Conservation (phyloP, 2,329 filamentous ascomycete genomes). For the Graphiopsis chlorocephala region DNA sequence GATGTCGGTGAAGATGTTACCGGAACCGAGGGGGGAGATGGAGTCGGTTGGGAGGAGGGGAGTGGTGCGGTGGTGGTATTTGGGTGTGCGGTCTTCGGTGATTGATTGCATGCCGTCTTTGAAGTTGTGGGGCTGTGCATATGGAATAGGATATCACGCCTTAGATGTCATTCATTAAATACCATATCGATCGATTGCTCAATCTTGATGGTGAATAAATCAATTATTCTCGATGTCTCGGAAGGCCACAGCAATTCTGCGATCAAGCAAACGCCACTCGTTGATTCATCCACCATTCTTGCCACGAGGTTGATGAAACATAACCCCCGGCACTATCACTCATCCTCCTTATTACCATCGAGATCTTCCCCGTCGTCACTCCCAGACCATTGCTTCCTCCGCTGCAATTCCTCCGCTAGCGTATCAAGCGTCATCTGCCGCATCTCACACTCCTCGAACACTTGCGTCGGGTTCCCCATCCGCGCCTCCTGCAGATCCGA, state of each 20-base stretch:
- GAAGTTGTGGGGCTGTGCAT: not conserved
- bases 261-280: not conserved
- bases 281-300: not conserved
- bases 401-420: not conserved
- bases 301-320: not conserved
- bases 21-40: not conserved
- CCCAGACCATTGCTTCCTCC: not conserved
- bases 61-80: not conserved
- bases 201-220: not conserved
- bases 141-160: not conserved
- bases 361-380: not conserved
- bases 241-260: not conserved
- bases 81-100: not conserved
- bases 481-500: not conserved
- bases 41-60: not conserved
- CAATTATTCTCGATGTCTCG: not conserved
- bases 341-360: not conserved
- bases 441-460: not conserved
- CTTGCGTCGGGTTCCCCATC: no score
- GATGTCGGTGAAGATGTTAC: not conserved
- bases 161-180: no score
- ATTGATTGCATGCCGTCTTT: not conserved
- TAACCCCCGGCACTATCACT: not conserved
- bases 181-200: not conserved
- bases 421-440: not conserved